These are phyloP conservation scores for Ampelocalamus luodianensis DNA, from an alignment of 176 grass and related monocot genomes.

Conservation along the genomic window DNA sequence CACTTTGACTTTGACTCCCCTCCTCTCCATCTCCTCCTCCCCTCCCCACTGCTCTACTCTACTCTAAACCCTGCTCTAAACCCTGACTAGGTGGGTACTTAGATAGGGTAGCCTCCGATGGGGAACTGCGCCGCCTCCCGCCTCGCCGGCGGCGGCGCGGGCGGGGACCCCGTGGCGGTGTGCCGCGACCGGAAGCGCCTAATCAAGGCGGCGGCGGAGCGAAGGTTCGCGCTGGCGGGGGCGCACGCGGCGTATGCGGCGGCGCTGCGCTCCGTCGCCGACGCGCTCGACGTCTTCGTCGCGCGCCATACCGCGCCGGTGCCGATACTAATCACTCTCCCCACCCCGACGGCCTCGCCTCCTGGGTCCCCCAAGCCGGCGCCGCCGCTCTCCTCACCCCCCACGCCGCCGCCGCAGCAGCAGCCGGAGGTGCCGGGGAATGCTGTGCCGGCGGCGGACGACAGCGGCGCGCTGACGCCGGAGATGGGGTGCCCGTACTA, in stretches of 20 bases:
- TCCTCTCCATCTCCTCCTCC: background rate
- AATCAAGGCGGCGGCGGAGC: conserved; percentile 73
- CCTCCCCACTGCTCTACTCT: conserved; percentile 29
- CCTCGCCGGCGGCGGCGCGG: conserved; percentile 54
- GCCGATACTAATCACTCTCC: conserved; percentile 85
- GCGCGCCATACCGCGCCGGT: conserved; percentile 79
- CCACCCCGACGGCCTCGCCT: conserved; percentile 43
- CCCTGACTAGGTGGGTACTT: conserved; percentile 3
- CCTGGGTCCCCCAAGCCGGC: conserved; percentile 53
- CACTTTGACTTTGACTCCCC: conserved; percentile 80
- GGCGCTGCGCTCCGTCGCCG: conserved; percentile 71
- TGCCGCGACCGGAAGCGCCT: conserved; percentile 90
- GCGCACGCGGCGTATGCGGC: conserved; percentile 71
- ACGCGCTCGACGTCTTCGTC: conserved; percentile 79
- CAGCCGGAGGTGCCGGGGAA: background rate
- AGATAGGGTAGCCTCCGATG: conserved; percentile 48
- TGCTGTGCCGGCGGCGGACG: conserved; percentile 11
- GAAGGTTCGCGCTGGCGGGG: conserved; percentile 63
- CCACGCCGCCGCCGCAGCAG: conserved; percentile 5
- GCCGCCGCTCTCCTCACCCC: conserved; percentile 20
- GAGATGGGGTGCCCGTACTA: conserved; percentile 75
- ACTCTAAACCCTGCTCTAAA: conserved; percentile 61
- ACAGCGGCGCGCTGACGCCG: conserved; percentile 22
- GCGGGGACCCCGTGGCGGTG: conserved; percentile 74
- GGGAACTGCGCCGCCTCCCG: conserved; percentile 92